phyloP scores from a whole-genome alignment of 352 stramenopile species.

The Pythium sp. region DNA sequence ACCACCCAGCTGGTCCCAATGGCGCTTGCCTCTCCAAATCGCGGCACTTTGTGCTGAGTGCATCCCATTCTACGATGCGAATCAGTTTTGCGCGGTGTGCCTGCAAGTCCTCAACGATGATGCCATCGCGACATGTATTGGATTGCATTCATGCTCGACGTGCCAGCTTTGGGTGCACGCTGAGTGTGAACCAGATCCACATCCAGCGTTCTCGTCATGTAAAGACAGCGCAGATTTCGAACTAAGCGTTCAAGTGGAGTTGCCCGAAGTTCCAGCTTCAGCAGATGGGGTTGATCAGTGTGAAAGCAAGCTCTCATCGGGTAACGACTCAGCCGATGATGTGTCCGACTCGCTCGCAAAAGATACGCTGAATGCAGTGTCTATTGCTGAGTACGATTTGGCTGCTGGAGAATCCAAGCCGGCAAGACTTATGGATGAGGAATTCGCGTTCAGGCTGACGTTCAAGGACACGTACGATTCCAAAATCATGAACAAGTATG shows the following conservation, averaged over 20 bases:
- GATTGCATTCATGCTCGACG: conserved; percentile 66
- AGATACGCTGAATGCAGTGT: not conserved
- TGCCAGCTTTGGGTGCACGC: conserved; percentile 82
- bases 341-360: not conserved
- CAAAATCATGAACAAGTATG: conserved; percentile 73
- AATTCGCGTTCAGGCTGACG: conserved; percentile 43
- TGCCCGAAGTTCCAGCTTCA: conserved; percentile 14
- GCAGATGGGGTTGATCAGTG: not conserved
- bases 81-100: conserved; percentile 79
- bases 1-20: conserved; percentile 55
- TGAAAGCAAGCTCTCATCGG: not conserved
- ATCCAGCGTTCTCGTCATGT: conserved; percentile 50
- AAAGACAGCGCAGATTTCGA: conserved; percentile 37
- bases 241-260: conserved; percentile 43
- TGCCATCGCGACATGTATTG: conserved; percentile 37
- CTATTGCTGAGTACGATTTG: conserved; percentile 1
- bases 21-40: conserved; percentile 59
- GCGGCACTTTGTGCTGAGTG: conserved; percentile 66
- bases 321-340: not conserved
- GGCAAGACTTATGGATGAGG: conserved; percentile 62
- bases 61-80: conserved; percentile 54
- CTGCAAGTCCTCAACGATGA: conserved; percentile 45
- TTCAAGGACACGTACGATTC: conserved; percentile 72
- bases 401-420: conserved; percentile 32
- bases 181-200: conserved; percentile 70